Evolutionary conservation across 2,329 filamentous ascomycete genomes (phyloP), one percentile per base, ranked within the genome.

Genomic region (Aurifilum marmelostoma): DNA sequence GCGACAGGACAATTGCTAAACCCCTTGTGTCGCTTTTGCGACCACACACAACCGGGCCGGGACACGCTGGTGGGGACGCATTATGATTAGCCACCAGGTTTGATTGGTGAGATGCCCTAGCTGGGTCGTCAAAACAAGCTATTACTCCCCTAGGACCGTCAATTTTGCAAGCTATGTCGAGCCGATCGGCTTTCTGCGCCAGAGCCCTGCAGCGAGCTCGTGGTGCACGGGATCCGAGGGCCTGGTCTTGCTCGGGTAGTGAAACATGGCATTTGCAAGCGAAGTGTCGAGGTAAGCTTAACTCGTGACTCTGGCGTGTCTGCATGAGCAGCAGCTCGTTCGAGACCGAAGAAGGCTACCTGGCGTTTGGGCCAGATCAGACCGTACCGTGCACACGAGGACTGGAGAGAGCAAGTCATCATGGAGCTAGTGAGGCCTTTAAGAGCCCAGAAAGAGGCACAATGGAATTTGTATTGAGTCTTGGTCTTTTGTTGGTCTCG

Each of bases 221-320:
- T 7, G 56, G 56, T 50, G 54, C 54, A 66, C 65, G 43, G 59
- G 54, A 54, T 60, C 69, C 66, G 62, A 60, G 60, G 64, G 65
- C 34, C 63, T 47, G 43, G 58, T 52, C 60, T 66, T 68, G 67
- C 67, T 54, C 67, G 52, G 60, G 58, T 69, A 66, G 63, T 71
- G 67, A 69, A 69, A 69, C 67, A 65, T 58, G 54, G 61, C 67
- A 66, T 61, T 67, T 69, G 64, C 58, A 67, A 59, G 66, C 34
- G 50, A 24, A 1, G 50, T 54, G 50, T 56, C 52, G 50, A 67
- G 58, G 41, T 52, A 67, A 60, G 39, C 66, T 67, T 58, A 67
- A 63, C 63, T 58, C 2, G 37, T 32, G 41, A 54, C 27, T 52
- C 5, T 59, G 29, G 52, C 50, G 58, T 11, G 6, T 43, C 56